A percentile compares a stretch with the other conserved stretches of the same genome.
These are phyloP conservation scores for Thinopyrum elongatum DNA, from an alignment of 176 grass and related monocot species.

Conservation along the genomic window DNA sequence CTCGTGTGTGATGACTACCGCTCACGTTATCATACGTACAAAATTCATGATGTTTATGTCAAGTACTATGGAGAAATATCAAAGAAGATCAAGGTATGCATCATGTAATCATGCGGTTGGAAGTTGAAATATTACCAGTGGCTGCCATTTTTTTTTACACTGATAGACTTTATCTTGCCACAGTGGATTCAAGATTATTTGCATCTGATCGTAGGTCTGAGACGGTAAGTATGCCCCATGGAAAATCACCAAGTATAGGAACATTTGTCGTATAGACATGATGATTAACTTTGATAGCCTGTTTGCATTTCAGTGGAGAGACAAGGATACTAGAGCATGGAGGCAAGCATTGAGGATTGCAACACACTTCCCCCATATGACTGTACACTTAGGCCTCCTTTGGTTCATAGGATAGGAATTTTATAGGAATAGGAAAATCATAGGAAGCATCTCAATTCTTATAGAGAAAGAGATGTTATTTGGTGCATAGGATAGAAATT, in stretches of 20 bases:
- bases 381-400: too few species aligned
- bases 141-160: not conserved
- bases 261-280: not conserved
- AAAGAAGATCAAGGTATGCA: slow-evolving; percentile 21
- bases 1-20: not conserved
- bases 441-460: too few species aligned
- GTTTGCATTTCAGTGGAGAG: too few species aligned
- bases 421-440: too few species aligned
- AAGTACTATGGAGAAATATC: not conserved
- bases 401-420: too few species aligned
- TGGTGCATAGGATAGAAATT: too few species aligned
- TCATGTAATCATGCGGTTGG: not conserved
- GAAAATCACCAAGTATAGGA: not conserved
- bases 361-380: too few species aligned
- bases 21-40: not conserved
- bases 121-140: not conserved
- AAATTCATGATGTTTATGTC: slow-evolving; percentile 5
- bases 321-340: too few species aligned
- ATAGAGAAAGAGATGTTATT: too few species aligned
- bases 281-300: too few species aligned
- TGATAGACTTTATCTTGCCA: not conserved
- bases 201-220: not conserved
- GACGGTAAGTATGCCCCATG: not conserved
- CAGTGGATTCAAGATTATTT: slow-evolving; percentile 1
- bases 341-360: too few species aligned